A percentile compares a stretch with the other conserved stretches of the same genome.
These are phyloP conservation scores for Aegilops umbellulata DNA, from an alignment of 176 grass and related monocot genomes.

Conservation along the genomic window DNA sequence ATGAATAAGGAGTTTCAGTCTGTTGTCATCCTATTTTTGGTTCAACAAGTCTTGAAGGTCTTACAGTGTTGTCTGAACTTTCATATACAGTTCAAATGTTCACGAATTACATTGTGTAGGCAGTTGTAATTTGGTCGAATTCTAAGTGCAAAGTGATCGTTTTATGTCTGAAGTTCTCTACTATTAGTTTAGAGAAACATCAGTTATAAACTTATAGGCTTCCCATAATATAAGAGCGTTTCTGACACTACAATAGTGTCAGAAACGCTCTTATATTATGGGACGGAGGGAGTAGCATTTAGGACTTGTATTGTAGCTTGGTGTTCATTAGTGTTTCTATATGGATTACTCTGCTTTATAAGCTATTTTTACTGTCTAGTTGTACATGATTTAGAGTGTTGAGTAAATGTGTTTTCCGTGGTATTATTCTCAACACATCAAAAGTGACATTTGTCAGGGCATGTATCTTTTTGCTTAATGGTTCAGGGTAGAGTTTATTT, in stretches of 20 bases:
- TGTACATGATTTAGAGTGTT: background rate
- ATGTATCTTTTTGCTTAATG: background rate
- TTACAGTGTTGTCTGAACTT: background rate
- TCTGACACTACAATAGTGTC: too few species aligned
- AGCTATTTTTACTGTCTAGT: background rate
- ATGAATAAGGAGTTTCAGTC: background rate
- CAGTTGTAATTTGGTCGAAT: background rate
- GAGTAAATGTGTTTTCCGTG: background rate
- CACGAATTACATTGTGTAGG: background rate
- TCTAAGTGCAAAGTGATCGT: background rate
- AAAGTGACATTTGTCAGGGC: background rate
- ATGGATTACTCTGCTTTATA: background rate
- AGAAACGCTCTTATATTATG: too few species aligned
- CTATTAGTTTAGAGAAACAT: background rate
- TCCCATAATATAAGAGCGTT: too few species aligned
- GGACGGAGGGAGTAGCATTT: too few species aligned
- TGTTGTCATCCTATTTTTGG: background rate
- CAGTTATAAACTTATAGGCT: background rate
- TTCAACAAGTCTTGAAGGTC: background rate
- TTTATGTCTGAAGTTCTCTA: background rate
- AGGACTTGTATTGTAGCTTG: background rate
- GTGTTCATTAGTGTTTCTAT: background rate
- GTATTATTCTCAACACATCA: conserved; percentile 1
- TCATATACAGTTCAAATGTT: background rate
- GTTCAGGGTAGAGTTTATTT: background rate